phyloP scores from a whole-genome alignment of 495 filamentous ascomycete species.

The Tuber indicum region DNA sequence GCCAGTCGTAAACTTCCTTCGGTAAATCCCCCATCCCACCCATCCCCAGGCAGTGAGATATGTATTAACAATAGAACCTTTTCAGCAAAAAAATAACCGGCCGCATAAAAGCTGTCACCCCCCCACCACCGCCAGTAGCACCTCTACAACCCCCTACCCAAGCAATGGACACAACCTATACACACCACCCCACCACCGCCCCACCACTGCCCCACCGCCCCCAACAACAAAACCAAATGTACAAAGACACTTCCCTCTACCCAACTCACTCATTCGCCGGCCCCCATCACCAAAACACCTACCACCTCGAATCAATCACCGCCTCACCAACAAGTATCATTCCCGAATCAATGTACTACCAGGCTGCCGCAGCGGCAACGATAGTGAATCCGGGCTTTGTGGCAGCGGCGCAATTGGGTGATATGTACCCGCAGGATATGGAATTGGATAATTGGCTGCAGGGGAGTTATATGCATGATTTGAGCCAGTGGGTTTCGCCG shows the following conservation, averaged over 20 bases:
- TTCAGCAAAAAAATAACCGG: not conserved
- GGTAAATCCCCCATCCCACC: not conserved
- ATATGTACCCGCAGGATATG: not conserved
- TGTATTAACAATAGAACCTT: not conserved
- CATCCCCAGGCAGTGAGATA: not conserved
- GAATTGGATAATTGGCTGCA: not conserved
- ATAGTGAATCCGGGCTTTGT: not conserved
- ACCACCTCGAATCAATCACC: not conserved
- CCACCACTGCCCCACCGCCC: slow-evolving; percentile 8
- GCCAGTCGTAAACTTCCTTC: not conserved
- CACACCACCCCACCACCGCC: not conserved
- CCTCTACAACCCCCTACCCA: slow-evolving; percentile 1
- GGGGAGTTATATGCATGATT: not conserved
- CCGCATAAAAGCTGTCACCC: not conserved
- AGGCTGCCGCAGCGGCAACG: not conserved
- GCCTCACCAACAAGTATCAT: not conserved
- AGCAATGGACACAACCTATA: not conserved
- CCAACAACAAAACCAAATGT: slow-evolving; percentile 8
- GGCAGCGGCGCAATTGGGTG: not conserved
- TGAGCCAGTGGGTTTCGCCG: not conserved
- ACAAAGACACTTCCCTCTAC: slow-evolving; percentile 41
- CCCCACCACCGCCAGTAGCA: slow-evolving; percentile 1
- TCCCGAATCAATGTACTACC: not conserved
- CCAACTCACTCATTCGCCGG: slow-evolving; percentile 54
- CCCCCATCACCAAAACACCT: slow-evolving; percentile 46